Conservation (phyloP, 805 yeast genomes). For the Yarrowia porcina region DNA sequence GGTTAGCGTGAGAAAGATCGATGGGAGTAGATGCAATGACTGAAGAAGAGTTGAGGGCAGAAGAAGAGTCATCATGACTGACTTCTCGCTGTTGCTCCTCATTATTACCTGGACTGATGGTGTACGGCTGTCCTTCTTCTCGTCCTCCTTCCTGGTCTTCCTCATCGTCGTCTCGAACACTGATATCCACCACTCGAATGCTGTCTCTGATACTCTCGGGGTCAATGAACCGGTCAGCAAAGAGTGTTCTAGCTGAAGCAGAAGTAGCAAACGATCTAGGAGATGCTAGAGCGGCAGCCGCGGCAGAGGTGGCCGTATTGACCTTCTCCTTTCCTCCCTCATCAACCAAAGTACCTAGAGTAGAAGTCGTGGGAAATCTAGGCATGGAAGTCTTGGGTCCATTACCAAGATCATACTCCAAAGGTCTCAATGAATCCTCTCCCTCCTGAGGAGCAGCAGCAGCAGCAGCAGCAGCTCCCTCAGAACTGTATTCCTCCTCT, state of each 20-base stretch:
- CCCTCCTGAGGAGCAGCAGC: neutral
- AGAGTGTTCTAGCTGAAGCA: slow-evolving; percentile 8
- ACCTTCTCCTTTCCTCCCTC: neutral
- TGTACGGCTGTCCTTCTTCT: neutral
- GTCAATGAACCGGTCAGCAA: slow-evolving; percentile 16
- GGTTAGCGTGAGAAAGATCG: neutral
- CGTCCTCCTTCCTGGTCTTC: neutral
- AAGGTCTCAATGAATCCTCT: slow-evolving; percentile 4
- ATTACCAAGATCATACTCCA: neutral
- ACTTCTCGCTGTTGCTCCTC: neutral
- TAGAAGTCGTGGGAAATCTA: slow-evolving; percentile 4
- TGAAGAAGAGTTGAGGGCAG: neutral
- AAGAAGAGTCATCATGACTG: neutral
- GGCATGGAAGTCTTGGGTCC: neutral
- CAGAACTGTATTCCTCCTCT: neutral
- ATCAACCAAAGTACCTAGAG: slow-evolving; percentile 18
- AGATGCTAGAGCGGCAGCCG: neutral
- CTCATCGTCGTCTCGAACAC: neutral
- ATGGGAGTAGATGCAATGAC: slow-evolving; percentile 20
- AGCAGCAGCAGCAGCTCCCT: neutral
- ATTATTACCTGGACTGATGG: too few relatives aligned
- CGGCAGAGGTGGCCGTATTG: neutral
- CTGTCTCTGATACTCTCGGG: slow-evolving; percentile 13
- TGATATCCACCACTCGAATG: slow-evolving; percentile 12
- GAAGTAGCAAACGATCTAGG: slow-evolving; percentile 12